Evolutionary conservation across 2,329 filamentous ascomycete genomes (phyloP).

Genomic region (Emergomyces orientalis): DNA sequence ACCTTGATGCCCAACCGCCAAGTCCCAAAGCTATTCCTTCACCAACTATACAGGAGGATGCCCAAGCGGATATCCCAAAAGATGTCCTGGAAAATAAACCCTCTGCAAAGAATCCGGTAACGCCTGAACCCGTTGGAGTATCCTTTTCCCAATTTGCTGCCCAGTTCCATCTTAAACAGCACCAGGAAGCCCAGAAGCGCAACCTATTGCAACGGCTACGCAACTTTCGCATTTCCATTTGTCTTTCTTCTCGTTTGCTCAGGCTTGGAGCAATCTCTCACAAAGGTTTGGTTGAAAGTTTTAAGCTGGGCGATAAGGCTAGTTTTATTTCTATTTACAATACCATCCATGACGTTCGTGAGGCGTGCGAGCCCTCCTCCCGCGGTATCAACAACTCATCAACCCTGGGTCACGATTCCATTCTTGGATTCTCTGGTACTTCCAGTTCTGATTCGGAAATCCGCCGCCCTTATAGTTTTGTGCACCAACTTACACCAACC

Average conservation of each 20-base stretch:
- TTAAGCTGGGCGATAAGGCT: conserved; percentile 38
- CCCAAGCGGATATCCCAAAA: conserved; percentile 1
- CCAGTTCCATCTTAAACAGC: conserved; percentile 34
- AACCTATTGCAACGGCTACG: conserved; percentile 33
- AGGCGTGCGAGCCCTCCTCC: conserved; percentile 31
- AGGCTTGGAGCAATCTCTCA: conserved; percentile 35
- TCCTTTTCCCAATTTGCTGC: conserved; percentile 38
- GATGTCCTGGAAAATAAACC: conserved; percentile 21
- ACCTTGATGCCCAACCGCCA: conserved; percentile 1
- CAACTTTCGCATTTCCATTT: conserved; percentile 35
- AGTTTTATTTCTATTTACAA: conserved; percentile 38
- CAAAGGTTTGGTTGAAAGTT: conserved; percentile 37
- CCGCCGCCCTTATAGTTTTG: conserved; percentile 31
- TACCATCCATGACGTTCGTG: conserved; percentile 36
- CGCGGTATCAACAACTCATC: conserved; percentile 12
- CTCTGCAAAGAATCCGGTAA: not conserved
- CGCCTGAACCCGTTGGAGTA: conserved; percentile 22
- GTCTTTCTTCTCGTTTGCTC: conserved; percentile 34
- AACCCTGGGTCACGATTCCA: conserved; percentile 27
- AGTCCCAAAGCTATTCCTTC: not conserved
- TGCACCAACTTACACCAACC: conserved; percentile 61
- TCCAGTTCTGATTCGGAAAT: conserved; percentile 30
- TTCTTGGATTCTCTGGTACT: conserved; percentile 23
- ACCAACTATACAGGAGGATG: not conserved
- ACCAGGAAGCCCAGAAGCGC: conserved; percentile 34